Conservation (phyloP, 129 eudicot genomes). For the carrot (Daucus carota) region DH1_v3.0 NC_030385.2:36706501-36707000, state of each 20-base stretch:
- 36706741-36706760: background rate
- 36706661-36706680: background rate
- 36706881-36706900: background rate
- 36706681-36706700: background rate
- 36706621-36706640: background rate
- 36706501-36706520: constrained; percentile 47
- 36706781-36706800: background rate
- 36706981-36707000: background rate
- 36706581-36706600: constrained; percentile 55
- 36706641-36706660: background rate
- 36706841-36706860: background rate
- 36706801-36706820: background rate
- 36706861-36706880: too few species aligned
- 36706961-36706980: background rate
- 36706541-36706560: constrained; percentile 48
- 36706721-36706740: background rate
- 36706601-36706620: constrained; percentile 40
- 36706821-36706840: background rate
- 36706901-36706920: background rate
- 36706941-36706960: background rate
- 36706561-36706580: constrained; percentile 42
- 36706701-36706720: background rate
- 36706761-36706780: background rate
- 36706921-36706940: background rate
- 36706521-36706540: constrained; percentile 61